These are phyloP conservation scores for Rhizopus delemar DNA, from an alignment of 371 early-diverging fungal genomes.

Conservation along the genomic window DNA sequence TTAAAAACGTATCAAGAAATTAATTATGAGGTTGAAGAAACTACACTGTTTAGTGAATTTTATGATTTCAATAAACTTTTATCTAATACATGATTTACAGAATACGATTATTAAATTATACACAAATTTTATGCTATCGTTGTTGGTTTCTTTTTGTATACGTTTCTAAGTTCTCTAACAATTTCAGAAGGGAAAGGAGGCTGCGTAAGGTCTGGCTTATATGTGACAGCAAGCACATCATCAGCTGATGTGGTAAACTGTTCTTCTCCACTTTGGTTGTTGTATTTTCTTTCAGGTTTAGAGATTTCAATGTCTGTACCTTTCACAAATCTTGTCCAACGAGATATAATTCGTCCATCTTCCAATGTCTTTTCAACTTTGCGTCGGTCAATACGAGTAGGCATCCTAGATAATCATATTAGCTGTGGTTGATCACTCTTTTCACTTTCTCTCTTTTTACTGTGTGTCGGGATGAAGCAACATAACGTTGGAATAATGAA, in stretches of 20 bases:
- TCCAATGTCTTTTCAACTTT: slow-evolving; percentile 39
- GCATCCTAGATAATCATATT: not conserved
- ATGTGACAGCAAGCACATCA: slow-evolving; percentile 37
- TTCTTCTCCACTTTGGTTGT: slow-evolving; percentile 22
- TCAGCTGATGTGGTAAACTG: slow-evolving; percentile 38
- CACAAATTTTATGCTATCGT: too few species aligned
- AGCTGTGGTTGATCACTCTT: slow-evolving; percentile 15
- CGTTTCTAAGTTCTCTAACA: slow-evolving; percentile 45
- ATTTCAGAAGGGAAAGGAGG: slow-evolving; percentile 44
- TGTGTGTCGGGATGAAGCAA: slow-evolving; percentile 53
- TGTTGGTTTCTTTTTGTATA: slow-evolving; percentile 30
- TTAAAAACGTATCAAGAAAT: too few species aligned
- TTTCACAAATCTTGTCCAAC: slow-evolving; percentile 48
- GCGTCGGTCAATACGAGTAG: slow-evolving; percentile 42
- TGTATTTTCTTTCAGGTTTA: slow-evolving; percentile 43
- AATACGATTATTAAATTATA: too few species aligned
- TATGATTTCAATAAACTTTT: too few species aligned
- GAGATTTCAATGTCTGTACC: slow-evolving; percentile 54
- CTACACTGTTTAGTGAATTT: too few species aligned
- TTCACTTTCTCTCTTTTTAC: slow-evolving; percentile 35
- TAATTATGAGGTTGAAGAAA: too few species aligned
- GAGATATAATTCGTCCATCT: slow-evolving; percentile 41
- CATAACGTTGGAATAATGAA: slow-evolving; percentile 56
- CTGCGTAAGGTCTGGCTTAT: slow-evolving; percentile 20
- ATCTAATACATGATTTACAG: too few species aligned